Percentiles rank a stretch among this genome's conserved stretches.
Conservation (phyloP, 805 yeast species). For the Cyberlindnera sargentensis region DNA sequence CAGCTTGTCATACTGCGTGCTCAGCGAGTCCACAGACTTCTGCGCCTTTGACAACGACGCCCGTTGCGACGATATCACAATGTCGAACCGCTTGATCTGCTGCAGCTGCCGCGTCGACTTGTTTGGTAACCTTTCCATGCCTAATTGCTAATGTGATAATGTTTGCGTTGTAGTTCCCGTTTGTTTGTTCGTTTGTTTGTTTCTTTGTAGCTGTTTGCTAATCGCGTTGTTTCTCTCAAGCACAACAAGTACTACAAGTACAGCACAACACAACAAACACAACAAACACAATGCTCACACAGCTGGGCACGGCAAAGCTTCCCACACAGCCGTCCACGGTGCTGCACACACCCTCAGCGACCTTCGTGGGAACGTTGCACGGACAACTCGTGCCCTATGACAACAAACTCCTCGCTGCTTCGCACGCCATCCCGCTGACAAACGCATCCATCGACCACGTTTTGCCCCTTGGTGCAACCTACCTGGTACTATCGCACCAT, state of each 20-base stretch:
- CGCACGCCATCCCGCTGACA: slow-evolving; percentile 3
- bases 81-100: slow-evolving; percentile 19
- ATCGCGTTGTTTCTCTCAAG: too few species aligned
- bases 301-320: too few species aligned
- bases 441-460: slow-evolving; percentile 4
- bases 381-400: slow-evolving; percentile 8
- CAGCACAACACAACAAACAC: too few species aligned
- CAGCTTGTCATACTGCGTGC: slow-evolving; percentile 7
- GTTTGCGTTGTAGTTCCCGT: too few species aligned
- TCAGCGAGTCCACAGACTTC: slow-evolving; percentile 4
- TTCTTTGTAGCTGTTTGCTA: too few species aligned
- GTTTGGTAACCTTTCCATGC: slow-evolving; percentile 8
- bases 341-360: too few species aligned
- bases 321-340: too few species aligned
- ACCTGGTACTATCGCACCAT: slow-evolving; percentile 2
- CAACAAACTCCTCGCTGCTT: neutral
- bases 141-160: too few species aligned
- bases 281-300: too few species aligned
- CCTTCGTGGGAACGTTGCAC: slow-evolving; percentile 3
- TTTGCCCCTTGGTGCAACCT: neutral
- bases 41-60: slow-evolving; percentile 9
- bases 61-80: slow-evolving; percentile 17
- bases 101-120: slow-evolving; percentile 11
- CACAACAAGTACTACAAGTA: too few species aligned
- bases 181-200: too few species aligned